Evolutionary conservation across 2,329 filamentous ascomycete species (phyloP).

Genomic region (Penicillium hordei): DNA sequence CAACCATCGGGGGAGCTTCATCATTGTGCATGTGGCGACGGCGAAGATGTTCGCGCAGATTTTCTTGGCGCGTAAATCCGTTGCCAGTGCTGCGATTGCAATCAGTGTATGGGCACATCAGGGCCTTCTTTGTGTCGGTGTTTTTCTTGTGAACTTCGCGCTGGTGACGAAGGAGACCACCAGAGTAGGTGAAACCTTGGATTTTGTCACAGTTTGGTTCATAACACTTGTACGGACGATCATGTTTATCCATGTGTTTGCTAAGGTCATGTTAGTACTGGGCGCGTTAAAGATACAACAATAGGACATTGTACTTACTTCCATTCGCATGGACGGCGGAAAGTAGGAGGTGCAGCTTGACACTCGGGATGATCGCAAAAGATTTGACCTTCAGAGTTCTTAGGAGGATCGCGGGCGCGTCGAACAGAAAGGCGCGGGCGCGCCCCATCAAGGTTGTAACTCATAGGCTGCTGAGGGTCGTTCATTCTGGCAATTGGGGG

Average conservation of each 20-base stretch:
- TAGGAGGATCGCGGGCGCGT: conserved; percentile 53
- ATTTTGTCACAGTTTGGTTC: conserved; percentile 85
- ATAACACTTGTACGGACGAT: conserved; percentile 84
- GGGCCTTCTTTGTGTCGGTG: conserved; percentile 79
- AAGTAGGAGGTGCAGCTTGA: conserved; percentile 62
- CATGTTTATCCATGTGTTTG: conserved; percentile 99
- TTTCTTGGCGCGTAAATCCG: conserved; percentile 90
- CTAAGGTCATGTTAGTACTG: conserved; percentile 48
- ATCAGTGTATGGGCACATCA: conserved; percentile 80
- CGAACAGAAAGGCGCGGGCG: conserved; percentile 45
- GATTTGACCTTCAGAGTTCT: conserved; percentile 71
- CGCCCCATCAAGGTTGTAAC: conserved; percentile 33
- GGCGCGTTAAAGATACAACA: conserved; percentile 18
- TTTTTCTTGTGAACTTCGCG: conserved; percentile 91
- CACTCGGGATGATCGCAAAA: conserved; percentile 73
- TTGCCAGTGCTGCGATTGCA: conserved; percentile 88
- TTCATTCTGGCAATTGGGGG: conserved; percentile 38
- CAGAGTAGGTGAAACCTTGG: conserved; percentile 91
- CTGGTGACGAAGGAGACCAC: conserved; percentile 83
- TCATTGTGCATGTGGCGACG: conserved; percentile 70
- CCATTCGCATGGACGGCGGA: conserved; percentile 87
- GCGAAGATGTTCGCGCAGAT: conserved; percentile 87
- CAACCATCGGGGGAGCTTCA: conserved; percentile 30
- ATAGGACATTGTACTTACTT: conserved; percentile 62
- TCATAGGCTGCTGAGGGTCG: conserved; percentile 32